phyloP scores from a whole-genome alignment of 306 rosid species.

The Vigna hirtella region DNA sequence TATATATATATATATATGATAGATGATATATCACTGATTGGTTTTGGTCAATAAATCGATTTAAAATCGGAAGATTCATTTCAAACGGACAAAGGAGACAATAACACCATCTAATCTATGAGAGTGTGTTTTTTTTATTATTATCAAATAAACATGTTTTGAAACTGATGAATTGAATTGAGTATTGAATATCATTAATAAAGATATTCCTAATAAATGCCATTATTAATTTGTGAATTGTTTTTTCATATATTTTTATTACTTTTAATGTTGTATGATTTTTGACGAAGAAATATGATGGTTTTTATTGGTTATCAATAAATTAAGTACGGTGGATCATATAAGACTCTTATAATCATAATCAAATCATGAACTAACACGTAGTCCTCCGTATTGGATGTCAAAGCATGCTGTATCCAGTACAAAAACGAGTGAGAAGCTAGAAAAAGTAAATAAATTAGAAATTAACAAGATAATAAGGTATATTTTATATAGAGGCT shows the following conservation, averaged over 20 bases:
- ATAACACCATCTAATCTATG: not conserved
- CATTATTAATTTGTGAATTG: too few species aligned
- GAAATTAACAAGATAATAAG: too few species aligned
- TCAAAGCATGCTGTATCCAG: not conserved
- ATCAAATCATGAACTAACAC: too few species aligned
- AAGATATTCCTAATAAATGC: not conserved
- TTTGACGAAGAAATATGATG: too few species aligned
- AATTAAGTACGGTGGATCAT: too few species aligned
- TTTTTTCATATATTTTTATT: too few species aligned
- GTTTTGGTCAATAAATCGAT: not conserved
- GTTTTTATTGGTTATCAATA: too few species aligned
- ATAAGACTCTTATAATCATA: too few species aligned
- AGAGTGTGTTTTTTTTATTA: not conserved
- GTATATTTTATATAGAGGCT: too few species aligned
- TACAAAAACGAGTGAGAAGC: not conserved
- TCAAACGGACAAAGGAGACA: not conserved
- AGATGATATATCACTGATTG: not conserved
- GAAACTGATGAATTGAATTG: not conserved
- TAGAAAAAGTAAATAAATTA: not conserved
- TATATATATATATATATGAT: too few species aligned
- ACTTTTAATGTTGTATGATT: too few species aligned
- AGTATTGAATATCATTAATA: not conserved
- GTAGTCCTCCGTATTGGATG: too few species aligned
- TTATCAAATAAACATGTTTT: not conserved
- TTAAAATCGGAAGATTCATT: not conserved